Conservation (phyloP, 2,329 filamentous ascomycete genomes). For the Trichoderma polysporum region DNA sequence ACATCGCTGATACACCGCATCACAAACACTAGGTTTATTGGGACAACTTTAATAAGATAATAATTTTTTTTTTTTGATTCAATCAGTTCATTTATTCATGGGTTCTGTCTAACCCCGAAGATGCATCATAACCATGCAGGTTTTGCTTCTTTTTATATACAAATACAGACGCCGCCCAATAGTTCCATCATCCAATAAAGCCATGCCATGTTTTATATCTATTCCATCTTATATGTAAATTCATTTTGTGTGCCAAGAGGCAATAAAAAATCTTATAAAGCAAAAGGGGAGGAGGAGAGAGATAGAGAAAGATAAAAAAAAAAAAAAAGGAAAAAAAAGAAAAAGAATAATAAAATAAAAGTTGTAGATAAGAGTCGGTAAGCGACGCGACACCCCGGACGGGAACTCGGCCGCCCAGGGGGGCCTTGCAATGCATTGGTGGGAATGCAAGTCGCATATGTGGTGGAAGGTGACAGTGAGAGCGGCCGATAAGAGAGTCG, state of each 20-base stretch:
- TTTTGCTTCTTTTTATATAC: background rate
- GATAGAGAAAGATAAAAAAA: background rate
- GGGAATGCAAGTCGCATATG: conserved; percentile 9
- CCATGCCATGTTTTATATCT: conserved; percentile 11
- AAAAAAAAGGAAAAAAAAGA: background rate
- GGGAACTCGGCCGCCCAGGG: background rate
- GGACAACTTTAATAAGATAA: background rate
- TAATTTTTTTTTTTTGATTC: background rate
- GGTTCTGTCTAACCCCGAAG: conserved; percentile 10
- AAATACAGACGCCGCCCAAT: background rate
- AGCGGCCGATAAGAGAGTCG: conserved; percentile 16
- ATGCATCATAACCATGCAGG: background rate
- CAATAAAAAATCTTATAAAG: background rate
- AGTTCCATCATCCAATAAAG: background rate
- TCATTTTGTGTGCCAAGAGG: conserved; percentile 6
- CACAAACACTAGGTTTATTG: background rate
- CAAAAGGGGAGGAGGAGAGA: background rate
- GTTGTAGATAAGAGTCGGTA: background rate
- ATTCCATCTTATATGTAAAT: background rate
- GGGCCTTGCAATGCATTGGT: conserved; percentile 3
- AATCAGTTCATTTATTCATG: background rate
- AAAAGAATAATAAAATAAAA: background rate
- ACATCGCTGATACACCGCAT: background rate
- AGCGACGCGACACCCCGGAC: background rate
- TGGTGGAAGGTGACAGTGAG: conserved; percentile 4